These are phyloP conservation scores for Harrya chromipes DNA, from an alignment of 768 basidiomycete species.

Conservation along the genomic window DNA sequence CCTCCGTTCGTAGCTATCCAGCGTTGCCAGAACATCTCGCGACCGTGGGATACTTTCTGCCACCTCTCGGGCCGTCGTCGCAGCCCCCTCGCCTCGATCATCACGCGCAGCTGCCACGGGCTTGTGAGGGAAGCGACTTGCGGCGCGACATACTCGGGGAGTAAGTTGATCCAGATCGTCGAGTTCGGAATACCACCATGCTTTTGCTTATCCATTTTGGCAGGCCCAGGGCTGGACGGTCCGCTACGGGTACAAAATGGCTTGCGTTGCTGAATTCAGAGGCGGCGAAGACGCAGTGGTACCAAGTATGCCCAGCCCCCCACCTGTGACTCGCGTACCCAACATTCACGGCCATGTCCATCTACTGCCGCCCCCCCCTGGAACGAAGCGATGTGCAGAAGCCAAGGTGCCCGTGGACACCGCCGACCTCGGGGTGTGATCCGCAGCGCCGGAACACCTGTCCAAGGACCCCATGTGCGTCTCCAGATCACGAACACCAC, in stretches of 20 bases:
- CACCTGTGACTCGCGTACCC: slow-evolving; percentile 56
- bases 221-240: slow-evolving; percentile 98
- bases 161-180: too few species aligned
- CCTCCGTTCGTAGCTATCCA: too few species aligned
- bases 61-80: too few species aligned
- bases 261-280: slow-evolving; percentile 92
- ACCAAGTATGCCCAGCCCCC: slow-evolving; percentile 55
- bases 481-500: slow-evolving; percentile 78
- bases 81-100: too few species aligned
- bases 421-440: slow-evolving; percentile 78
- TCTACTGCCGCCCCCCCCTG: slow-evolving; percentile 80
- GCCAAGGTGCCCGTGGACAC: slow-evolving; percentile 96
- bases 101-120: too few species aligned
- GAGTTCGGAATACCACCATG: too few species aligned
- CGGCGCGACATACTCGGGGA: too few species aligned
- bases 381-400: slow-evolving; percentile 98
- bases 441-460: not conserved
- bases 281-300: slow-evolving; percentile 90
- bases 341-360: slow-evolving; percentile 80
- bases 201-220: too few species aligned
- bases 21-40: too few species aligned
- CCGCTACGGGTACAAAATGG: slow-evolving; percentile 97
- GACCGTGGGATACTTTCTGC: too few species aligned
- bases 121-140: too few species aligned
- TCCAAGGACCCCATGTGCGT: not conserved